Evolutionary conservation across 2,329 filamentous ascomycete genomes (phyloP).

Genomic region (Paraphaeosphaeria sporulosa): DNA sequence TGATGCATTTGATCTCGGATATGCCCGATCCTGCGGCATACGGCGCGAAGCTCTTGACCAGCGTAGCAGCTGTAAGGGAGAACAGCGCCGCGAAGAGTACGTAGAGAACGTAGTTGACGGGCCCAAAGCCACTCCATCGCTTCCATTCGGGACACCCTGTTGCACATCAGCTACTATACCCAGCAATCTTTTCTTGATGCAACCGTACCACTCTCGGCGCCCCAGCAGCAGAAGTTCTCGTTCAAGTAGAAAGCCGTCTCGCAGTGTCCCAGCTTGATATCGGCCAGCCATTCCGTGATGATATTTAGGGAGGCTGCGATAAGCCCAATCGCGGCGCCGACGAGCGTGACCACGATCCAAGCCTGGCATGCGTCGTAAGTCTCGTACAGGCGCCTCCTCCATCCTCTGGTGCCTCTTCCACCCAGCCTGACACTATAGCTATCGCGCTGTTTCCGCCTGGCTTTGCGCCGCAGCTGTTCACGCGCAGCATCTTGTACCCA

Average conservation of each 20-base stretch:
- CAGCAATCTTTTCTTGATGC: neutral
- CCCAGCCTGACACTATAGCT: constrained; percentile 72
- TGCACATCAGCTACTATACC: constrained; percentile 16
- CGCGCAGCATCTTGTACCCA: constrained; percentile 98
- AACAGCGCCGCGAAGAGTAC: constrained; percentile 85
- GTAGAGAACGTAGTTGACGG: constrained; percentile 87
- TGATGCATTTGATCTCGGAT: constrained; percentile 99
- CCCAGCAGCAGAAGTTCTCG: constrained; percentile 98
- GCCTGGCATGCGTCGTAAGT: constrained; percentile 96
- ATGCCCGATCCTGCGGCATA: constrained; percentile 97
- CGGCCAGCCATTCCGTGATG: constrained; percentile 93
- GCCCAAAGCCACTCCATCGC: constrained; percentile 79
- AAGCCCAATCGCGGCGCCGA: constrained; percentile 89
- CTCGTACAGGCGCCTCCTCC: constrained; percentile 81
- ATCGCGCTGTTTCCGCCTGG: constrained; percentile 74
- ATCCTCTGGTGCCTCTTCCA: constrained; percentile 66
- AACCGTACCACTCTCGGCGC: constrained; percentile 77
- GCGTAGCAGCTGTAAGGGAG: constrained; percentile 78
- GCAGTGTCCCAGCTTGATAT: constrained; percentile 96
- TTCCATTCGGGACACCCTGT: constrained; percentile 87
- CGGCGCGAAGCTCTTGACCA: constrained; percentile 91
- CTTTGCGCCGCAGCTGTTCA: constrained; percentile 82
- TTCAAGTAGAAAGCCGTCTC: constrained; percentile 96
- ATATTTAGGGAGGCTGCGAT: constrained; percentile 96
- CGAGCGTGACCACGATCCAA: constrained; percentile 96